A percentile compares a stretch with the other conserved stretches of the same genome.
Conservation (phyloP, 331 rosid species). For the Spiraea crenata region DNA sequence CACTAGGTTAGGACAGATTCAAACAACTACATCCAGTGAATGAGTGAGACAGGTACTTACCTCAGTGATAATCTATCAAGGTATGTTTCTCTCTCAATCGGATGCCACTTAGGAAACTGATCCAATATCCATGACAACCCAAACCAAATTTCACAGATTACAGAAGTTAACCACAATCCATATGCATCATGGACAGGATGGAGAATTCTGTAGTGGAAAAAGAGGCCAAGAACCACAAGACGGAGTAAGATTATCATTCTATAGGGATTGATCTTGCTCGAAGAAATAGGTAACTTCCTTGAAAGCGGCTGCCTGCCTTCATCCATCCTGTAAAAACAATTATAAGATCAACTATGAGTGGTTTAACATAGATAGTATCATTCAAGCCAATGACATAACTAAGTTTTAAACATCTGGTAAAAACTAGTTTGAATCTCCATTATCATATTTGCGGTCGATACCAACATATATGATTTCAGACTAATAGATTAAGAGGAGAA, state of each 20-base stretch:
- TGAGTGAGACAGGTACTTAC: slow-evolving; percentile 22
- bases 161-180: slow-evolving; percentile 96
- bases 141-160: slow-evolving; percentile 98
- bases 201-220: slow-evolving; percentile 89
- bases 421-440: background rate
- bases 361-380: too few species aligned
- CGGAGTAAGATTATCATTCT: slow-evolving; percentile 81
- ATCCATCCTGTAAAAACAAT: slow-evolving; percentile 77
- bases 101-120: slow-evolving; percentile 96
- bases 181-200: slow-evolving; percentile 95
- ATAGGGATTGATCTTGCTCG: slow-evolving; percentile 98
- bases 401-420: slow-evolving; percentile 15
- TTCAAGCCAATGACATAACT: too few species aligned
- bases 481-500: too few species aligned
- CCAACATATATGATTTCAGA: too few species aligned
- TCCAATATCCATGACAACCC: slow-evolving; percentile 90
- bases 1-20: too few species aligned
- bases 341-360: background rate
- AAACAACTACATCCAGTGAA: background rate
- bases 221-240: slow-evolving; percentile 72
- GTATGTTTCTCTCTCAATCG: slow-evolving; percentile 87
- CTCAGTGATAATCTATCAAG: slow-evolving; percentile 88
- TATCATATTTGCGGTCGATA: too few species aligned
- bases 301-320: slow-evolving; percentile 98
- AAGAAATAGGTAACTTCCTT: slow-evolving; percentile 74